A percentile compares a stretch with the other conserved stretches of the same genome.
Evolutionary conservation across 1,139 yeast genomes (phyloP).

Genomic region (Magnusiomyces fungicola): DNA sequence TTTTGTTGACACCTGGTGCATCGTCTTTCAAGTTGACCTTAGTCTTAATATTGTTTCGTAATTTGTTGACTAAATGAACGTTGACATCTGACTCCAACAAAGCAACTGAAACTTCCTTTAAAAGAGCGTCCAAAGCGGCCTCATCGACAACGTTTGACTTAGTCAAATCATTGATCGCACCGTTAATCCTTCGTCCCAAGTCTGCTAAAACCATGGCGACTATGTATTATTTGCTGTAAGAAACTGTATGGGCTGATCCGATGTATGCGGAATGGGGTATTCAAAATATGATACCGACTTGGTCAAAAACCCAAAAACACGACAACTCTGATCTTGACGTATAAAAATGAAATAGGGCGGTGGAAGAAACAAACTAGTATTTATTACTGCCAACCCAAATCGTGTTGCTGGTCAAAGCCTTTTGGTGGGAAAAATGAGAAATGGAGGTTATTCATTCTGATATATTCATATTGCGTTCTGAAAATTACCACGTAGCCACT

Average conservation of each 20-base stretch:
- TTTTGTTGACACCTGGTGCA: conserved; percentile 49
- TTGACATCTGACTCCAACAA: conserved; percentile 89
- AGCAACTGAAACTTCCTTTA: conserved; percentile 86
- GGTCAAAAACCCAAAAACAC: too few relatives aligned
- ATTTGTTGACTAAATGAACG: conserved; percentile 66
- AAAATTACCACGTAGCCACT: too few relatives aligned
- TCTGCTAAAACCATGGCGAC: conserved; percentile 83
- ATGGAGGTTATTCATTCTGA: too few relatives aligned
- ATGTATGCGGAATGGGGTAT: neutral
- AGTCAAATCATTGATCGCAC: conserved; percentile 66
- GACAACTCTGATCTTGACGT: too few relatives aligned
- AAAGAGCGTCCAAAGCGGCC: conserved; percentile 55
- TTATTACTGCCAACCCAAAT: too few relatives aligned
- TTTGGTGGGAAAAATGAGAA: too few relatives aligned
- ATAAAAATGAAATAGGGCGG: too few relatives aligned
- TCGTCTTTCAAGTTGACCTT: conserved; percentile 48
- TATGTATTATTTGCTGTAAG: too few relatives aligned
- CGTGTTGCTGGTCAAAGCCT: too few relatives aligned
- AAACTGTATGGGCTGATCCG: neutral
- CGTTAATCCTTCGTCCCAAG: conserved; percentile 77
- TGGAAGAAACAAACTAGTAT: too few relatives aligned
- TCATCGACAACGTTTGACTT: conserved; percentile 53
- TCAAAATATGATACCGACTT: neutral
- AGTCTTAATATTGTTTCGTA: conserved; percentile 65
- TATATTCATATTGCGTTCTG: too few relatives aligned